A percentile compares a stretch with the other conserved stretches of the same genome.
Conservation (phyloP, 768 basidiomycete species). For the Russula abietina region DNA sequence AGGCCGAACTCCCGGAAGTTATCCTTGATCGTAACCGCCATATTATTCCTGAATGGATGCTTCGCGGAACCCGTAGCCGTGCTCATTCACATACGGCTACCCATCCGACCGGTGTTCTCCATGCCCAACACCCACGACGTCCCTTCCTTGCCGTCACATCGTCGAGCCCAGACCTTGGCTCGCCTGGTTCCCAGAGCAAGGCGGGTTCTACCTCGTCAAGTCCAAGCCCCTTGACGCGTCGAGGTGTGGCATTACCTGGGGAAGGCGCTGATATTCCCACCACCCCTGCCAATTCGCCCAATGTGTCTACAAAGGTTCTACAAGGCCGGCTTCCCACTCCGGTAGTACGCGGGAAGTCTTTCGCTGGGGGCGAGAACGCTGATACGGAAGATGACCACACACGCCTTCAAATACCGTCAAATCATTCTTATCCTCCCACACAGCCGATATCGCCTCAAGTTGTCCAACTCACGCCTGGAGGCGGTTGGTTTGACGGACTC, state of each 20-base stretch:
- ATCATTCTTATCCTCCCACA: constrained; percentile 26
- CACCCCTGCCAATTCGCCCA: constrained; percentile 48
- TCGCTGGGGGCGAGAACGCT: constrained; percentile 12
- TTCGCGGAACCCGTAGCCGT: constrained; percentile 42
- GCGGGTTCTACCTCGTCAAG: constrained; percentile 27
- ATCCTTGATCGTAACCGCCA: constrained; percentile 89
- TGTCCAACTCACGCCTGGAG: constrained; percentile 14
- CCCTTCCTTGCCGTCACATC: constrained; percentile 50
- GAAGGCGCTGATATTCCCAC: constrained; percentile 39
- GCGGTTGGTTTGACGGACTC: constrained; percentile 74
- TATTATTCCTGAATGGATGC: constrained; percentile 91
- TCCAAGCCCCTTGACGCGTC: constrained; percentile 37
- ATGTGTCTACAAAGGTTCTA: constrained; percentile 17
- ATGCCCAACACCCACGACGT: constrained; percentile 36
- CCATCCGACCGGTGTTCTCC: constrained; percentile 28
- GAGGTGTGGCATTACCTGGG: constrained; percentile 35
- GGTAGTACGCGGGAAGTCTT: constrained; percentile 6
- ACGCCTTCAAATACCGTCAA: constrained; percentile 38
- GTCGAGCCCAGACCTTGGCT: constrained; percentile 65
- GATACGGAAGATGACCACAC: constrained; percentile 31
- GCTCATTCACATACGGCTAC: constrained; percentile 44
- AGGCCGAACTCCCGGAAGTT: constrained; percentile 91
- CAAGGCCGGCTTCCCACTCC: constrained; percentile 10
- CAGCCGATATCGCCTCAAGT: constrained; percentile 5
- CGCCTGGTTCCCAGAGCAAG: constrained; percentile 20